Evolutionary conservation across 176 grass and related monocot genomes (phyloP).

Genomic region (Urochloa ruziziensis): DNA sequence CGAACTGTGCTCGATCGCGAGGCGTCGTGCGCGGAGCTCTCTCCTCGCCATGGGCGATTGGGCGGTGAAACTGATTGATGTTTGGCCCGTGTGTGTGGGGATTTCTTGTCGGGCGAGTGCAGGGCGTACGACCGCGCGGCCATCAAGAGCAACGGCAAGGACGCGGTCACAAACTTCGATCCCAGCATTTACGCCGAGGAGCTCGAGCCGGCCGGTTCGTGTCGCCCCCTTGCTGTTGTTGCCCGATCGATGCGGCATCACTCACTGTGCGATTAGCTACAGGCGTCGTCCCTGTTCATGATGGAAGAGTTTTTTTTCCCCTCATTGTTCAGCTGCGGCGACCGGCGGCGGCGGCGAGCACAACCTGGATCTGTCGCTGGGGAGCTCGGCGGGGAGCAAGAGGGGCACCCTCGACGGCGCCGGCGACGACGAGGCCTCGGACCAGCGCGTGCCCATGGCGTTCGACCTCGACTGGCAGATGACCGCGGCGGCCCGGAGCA

Average conservation of each 20-base stretch:
- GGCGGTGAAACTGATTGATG: slow-evolving; percentile 40
- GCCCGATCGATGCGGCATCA: neutral
- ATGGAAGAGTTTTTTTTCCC: neutral
- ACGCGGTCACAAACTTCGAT: slow-evolving; percentile 84
- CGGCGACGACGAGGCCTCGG: slow-evolving; percentile 17
- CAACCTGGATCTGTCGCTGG: slow-evolving; percentile 87
- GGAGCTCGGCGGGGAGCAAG: slow-evolving; percentile 64
- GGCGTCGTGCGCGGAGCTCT: neutral
- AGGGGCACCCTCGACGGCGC: slow-evolving; percentile 39
- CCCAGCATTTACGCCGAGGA: slow-evolving; percentile 70
- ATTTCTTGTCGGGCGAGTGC: slow-evolving; percentile 9
- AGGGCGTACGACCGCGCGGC: slow-evolving; percentile 83
- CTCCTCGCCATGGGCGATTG: neutral
- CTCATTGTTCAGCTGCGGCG: slow-evolving; percentile 11
- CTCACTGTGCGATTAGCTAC: neutral
- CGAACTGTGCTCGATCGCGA: slow-evolving; percentile 19
- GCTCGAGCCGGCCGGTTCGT: slow-evolving; percentile 28
- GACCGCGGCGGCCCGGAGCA: slow-evolving; percentile 44
- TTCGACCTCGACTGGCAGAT: slow-evolving; percentile 67
- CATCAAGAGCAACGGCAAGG: slow-evolving; percentile 90
- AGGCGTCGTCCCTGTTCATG: neutral
- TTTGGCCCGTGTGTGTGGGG: slow-evolving; percentile 1
- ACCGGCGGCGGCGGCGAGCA: slow-evolving; percentile 44
- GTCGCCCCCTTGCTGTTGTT: neutral
- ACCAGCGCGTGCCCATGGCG: slow-evolving; percentile 56